Percentiles rank a stretch among this genome's conserved stretches.
Conservation (phyloP, 2,329 filamentous ascomycete species). For the Leptographium procerum region DNA sequence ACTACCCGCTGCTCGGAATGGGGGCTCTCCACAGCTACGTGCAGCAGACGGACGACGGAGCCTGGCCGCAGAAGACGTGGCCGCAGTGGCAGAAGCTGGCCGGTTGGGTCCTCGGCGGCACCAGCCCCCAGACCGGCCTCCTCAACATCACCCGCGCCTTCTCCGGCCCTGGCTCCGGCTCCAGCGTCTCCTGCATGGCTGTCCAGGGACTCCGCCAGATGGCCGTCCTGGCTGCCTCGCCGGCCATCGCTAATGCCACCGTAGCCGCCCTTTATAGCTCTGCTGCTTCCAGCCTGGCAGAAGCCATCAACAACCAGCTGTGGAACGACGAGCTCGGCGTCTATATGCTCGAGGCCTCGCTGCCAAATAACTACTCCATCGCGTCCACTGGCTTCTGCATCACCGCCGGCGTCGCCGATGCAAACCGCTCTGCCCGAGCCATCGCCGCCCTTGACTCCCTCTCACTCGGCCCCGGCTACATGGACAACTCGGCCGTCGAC, state of each 20-base stretch:
- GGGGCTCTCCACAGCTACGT: slow-evolving; percentile 11
- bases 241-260: not conserved
- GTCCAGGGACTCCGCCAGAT: not conserved
- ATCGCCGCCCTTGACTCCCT: slow-evolving; percentile 8
- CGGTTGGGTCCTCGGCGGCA: slow-evolving; percentile 8
- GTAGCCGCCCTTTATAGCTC: not conserved
- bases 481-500: slow-evolving; percentile 4
- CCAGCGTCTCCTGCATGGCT: not conserved
- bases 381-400: slow-evolving; percentile 13
- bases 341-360: not conserved
- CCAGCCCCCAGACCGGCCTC: slow-evolving; percentile 10
- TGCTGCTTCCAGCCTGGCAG: not conserved
- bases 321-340: not conserved
- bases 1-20: slow-evolving; percentile 15
- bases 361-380: slow-evolving; percentile 6
- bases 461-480: slow-evolving; percentile 12
- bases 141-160: slow-evolving; percentile 9
- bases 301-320: not conserved
- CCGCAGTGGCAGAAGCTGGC: slow-evolving; percentile 7
- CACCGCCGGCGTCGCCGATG: slow-evolving; percentile 10
- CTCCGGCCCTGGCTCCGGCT: slow-evolving; percentile 2
- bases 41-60: slow-evolving; percentile 10
- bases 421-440: slow-evolving; percentile 3
- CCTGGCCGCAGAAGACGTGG: slow-evolving; percentile 10
- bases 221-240: not conserved